Conservation (phyloP, 306 rosid genomes). For the Quercus gilva region DNA sequence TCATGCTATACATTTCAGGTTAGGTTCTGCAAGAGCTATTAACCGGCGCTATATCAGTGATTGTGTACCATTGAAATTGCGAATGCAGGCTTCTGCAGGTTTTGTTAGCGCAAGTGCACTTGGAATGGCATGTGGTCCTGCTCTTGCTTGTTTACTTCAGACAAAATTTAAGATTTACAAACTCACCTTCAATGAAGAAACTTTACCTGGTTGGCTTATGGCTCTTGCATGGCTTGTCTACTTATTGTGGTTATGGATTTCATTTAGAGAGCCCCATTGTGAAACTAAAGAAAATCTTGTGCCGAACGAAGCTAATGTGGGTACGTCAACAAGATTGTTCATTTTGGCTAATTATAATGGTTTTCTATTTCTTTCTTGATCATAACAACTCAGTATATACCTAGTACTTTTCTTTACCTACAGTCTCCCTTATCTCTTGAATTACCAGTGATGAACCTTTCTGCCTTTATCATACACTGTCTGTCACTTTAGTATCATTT, state of each 20-base stretch:
- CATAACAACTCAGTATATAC: background rate
- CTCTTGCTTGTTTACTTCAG: slow-evolving; percentile 45
- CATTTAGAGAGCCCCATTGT: slow-evolving; percentile 40
- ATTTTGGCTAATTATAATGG: background rate
- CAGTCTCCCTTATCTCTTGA: background rate
- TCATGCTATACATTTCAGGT: slow-evolving; percentile 26
- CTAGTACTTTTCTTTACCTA: background rate
- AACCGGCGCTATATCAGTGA: slow-evolving; percentile 54
- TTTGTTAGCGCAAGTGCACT: slow-evolving; percentile 90
- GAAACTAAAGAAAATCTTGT: slow-evolving; percentile 3
- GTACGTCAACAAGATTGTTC: slow-evolving; percentile 20
- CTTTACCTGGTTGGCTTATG: slow-evolving; percentile 58
- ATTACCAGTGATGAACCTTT: background rate
- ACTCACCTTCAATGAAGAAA: slow-evolving; percentile 46
- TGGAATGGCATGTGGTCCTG: slow-evolving; percentile 61
- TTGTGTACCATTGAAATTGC: slow-evolving; percentile 40
- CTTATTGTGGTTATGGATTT: slow-evolving; percentile 39
- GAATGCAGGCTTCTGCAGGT: slow-evolving; percentile 57
- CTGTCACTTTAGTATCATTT: background rate
- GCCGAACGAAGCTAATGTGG: slow-evolving; percentile 21
- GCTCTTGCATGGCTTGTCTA: slow-evolving; percentile 50
- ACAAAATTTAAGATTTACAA: slow-evolving; percentile 43
- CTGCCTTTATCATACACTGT: background rate
- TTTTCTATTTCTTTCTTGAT: background rate
- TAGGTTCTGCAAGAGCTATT: slow-evolving; percentile 57